Evolutionary conservation across 257 asterid species (phyloP), one percentile per base, ranked within the genome.

Genomic region (Verbascum thapsus): DNA sequence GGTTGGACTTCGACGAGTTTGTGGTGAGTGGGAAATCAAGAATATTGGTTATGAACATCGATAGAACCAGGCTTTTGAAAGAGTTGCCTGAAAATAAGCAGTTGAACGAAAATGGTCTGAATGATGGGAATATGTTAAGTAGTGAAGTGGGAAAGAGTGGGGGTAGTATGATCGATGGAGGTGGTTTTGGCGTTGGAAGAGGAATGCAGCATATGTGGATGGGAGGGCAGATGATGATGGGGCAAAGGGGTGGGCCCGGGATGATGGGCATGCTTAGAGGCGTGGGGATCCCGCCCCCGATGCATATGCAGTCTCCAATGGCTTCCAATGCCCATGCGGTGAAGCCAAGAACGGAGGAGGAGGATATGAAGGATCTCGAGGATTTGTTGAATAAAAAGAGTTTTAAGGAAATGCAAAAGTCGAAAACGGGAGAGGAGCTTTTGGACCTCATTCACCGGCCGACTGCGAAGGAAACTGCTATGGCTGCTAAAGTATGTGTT

Each of bases 401-500:
- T 81, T 90, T 85, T 37, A 76, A 23, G 82, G 99, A 94, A 61
- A 7, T 82, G 94, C 96, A 90, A 86, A 90, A 87, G 84, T 87
- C 96, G 0, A 90, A 94, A 72, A 89, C 92, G 0, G 99, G 99
- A 8, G 99, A 94, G 82, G 97, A 94, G 87, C 88, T 94, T 63
- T 67, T 90, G 79, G 87, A 89, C 82, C 97, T 92, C 72, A 89
- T 92, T 72, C 97, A 83, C 69, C 70, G 97, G 35, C 97, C 99
- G 0, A 92, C 99, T 59, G 99, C 99, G 9, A 92, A 40, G 75
- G 99, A 92, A 80, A 89, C 89, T 70, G 94, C 94, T 38, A 77
- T 83, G 58, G 99, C 96, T 71, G 95, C 88, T 67, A 92, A 76
- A 91, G 99, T 89, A 74, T 71, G 55, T 41, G 68, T 49, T 22